Conservation (phyloP, 2,329 filamentous ascomycete species). For the Aspergillus sojae region DNA sequence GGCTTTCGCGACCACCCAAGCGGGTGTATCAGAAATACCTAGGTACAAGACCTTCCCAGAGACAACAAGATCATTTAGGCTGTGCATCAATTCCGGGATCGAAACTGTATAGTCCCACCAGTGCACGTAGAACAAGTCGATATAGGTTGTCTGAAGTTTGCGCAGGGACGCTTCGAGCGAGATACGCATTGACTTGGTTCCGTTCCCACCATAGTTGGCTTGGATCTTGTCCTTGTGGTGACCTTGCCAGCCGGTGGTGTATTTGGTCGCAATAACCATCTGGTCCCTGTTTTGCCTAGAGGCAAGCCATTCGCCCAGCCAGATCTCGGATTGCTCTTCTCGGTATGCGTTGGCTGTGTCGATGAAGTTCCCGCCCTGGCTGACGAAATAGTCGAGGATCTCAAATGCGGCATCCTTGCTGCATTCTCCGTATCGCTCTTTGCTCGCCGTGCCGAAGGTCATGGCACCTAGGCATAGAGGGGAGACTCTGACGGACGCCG, state of each 20-base stretch:
- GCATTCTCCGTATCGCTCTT: slow-evolving; percentile 63
- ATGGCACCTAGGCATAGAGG: slow-evolving; percentile 52
- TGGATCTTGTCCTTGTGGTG: slow-evolving; percentile 28
- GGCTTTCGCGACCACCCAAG: slow-evolving; percentile 60
- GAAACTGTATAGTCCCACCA: slow-evolving; percentile 67
- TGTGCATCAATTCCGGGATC: slow-evolving; percentile 70
- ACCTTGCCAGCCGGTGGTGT: slow-evolving; percentile 38
- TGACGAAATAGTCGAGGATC: slow-evolving; percentile 67
- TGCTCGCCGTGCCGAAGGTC: slow-evolving; percentile 40
- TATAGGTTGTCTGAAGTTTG: slow-evolving; percentile 39
- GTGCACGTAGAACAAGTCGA: slow-evolving; percentile 43
- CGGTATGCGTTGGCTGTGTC: slow-evolving; percentile 72
- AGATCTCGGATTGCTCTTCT: slow-evolving; percentile 61
- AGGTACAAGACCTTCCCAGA: slow-evolving; percentile 69
- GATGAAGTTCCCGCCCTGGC: slow-evolving; percentile 71
- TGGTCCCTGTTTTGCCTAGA: slow-evolving; percentile 63
- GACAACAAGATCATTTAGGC: slow-evolving; percentile 61
- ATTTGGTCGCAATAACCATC: slow-evolving; percentile 73
- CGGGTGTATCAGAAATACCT: slow-evolving; percentile 69
- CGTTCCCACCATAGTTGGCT: slow-evolving; percentile 47
- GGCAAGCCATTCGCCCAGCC: slow-evolving; percentile 71
- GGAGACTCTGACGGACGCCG: slow-evolving; percentile 65
- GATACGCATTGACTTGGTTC: slow-evolving; percentile 32
- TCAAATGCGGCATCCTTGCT: slow-evolving; percentile 61
- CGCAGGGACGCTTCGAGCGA: slow-evolving; percentile 31